phyloP scores from a whole-genome alignment of 2,329 filamentous ascomycete genomes.

The Blastomyces percursus region DNA sequence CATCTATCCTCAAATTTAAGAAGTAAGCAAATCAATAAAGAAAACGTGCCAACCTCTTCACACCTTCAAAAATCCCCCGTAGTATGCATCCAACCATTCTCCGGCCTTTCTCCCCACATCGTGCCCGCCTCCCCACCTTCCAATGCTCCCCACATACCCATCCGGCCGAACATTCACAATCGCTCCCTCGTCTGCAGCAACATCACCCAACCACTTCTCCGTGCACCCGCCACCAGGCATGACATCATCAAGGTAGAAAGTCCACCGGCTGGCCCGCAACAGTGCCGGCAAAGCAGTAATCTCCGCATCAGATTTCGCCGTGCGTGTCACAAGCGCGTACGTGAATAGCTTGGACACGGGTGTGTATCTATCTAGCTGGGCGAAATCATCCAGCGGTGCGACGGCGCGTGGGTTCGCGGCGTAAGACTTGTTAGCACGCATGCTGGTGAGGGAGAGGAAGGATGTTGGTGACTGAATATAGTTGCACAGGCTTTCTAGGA shows the following conservation, averaged over 20 bases:
- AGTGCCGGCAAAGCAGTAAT: slow-evolving; percentile 52
- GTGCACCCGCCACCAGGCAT: slow-evolving; percentile 45
- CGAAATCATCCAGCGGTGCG: slow-evolving; percentile 54
- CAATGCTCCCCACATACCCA: slow-evolving; percentile 59
- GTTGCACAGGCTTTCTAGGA: slow-evolving; percentile 50
- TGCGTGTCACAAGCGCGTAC: slow-evolving; percentile 56
- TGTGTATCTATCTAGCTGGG: slow-evolving; percentile 58
- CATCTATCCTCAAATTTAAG: neutral
- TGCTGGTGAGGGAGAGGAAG: slow-evolving; percentile 50
- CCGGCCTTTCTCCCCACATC: slow-evolving; percentile 27
- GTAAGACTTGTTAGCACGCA: slow-evolving; percentile 52
- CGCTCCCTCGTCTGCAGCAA: slow-evolving; percentile 48
- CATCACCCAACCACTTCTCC: slow-evolving; percentile 57
- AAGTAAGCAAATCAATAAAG: neutral
- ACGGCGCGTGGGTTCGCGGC: slow-evolving; percentile 45
- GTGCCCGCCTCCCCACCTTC: slow-evolving; percentile 27
- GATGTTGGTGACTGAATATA: slow-evolving; percentile 43
- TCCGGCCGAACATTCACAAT: slow-evolving; percentile 61
- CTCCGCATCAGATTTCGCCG: slow-evolving; percentile 53
- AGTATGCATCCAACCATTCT: slow-evolving; percentile 43
- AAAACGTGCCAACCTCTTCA: neutral
- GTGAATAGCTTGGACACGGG: slow-evolving; percentile 59
- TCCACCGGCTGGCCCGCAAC: slow-evolving; percentile 57
- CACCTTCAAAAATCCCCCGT: slow-evolving; percentile 19
- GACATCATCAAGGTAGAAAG: slow-evolving; percentile 59